Conservation (phyloP, 106 monocot species). For the Apostasia ramifera region DNA sequence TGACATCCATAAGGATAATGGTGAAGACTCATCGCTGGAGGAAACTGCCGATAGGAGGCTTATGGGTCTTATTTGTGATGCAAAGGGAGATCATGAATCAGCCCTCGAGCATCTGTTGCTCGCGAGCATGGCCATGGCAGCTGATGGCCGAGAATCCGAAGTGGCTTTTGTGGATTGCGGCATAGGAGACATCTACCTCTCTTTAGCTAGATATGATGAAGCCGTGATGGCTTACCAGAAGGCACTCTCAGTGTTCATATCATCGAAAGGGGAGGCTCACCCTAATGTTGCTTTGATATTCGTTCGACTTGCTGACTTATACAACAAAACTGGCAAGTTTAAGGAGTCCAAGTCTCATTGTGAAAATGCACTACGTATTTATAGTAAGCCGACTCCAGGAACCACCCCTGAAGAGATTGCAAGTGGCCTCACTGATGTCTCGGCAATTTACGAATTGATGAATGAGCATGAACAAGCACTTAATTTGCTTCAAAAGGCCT, state of each 20-base stretch:
- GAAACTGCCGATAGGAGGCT: constrained; percentile 62
- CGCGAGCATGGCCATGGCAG: constrained; percentile 60
- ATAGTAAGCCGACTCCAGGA: constrained; percentile 60
- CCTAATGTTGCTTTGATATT: constrained; percentile 52
- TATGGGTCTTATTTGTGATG: constrained; percentile 68
- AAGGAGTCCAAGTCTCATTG: constrained; percentile 70
- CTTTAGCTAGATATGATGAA: constrained; percentile 58
- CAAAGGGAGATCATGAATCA: constrained; percentile 50
- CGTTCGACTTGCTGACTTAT: constrained; percentile 63
- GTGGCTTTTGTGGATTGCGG: constrained; percentile 58
- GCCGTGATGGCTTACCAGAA: constrained; percentile 72
- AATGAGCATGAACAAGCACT: constrained; percentile 73
- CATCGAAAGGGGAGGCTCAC: constrained; percentile 65
- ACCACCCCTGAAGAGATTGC: constrained; percentile 63
- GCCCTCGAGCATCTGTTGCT: constrained; percentile 67
- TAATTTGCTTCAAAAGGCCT: constrained; percentile 68
- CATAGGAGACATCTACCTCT: constrained; percentile 65
- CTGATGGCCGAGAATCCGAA: constrained; percentile 58
- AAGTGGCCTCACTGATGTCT: constrained; percentile 61
- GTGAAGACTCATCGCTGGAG: constrained; percentile 41
- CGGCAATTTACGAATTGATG: constrained; percentile 84
- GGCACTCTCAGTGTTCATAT: constrained; percentile 46
- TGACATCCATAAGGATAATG: constrained; percentile 46
- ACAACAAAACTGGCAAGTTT: constrained; percentile 70
- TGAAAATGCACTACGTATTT: constrained; percentile 75